phyloP scores from a whole-genome alignment of 495 filamentous ascomycete species.

The Stereocaulon alpinum region DNA sequence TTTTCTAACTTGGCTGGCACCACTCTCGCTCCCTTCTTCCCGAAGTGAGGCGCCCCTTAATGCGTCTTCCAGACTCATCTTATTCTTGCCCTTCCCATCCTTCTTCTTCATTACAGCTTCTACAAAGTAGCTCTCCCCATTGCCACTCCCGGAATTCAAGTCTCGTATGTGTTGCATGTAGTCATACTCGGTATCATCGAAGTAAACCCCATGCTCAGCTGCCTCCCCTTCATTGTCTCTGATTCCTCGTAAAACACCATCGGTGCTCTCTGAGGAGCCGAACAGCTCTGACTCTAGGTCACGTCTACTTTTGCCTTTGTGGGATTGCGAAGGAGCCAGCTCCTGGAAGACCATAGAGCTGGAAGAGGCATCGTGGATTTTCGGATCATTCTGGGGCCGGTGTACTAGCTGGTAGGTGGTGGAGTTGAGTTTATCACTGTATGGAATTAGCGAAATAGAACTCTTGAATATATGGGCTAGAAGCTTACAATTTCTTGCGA shows the following conservation, averaged over 20 bases:
- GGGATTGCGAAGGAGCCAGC: conserved; percentile 33
- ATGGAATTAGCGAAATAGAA: conserved; percentile 15
- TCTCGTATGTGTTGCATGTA: conserved; percentile 99
- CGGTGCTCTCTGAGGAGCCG: conserved; percentile 32
- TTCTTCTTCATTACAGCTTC: conserved; percentile 50
- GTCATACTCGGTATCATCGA: conserved; percentile 83
- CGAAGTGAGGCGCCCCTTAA: conserved; percentile 55
- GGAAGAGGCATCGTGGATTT: conserved; percentile 67
- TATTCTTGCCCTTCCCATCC: conserved; percentile 54
- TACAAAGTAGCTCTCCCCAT: conserved; percentile 61
- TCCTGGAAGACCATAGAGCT: conserved; percentile 23
- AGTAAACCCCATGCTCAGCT: conserved; percentile 85
- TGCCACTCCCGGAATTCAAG: conserved; percentile 49
- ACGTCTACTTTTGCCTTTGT: conserved; percentile 52
- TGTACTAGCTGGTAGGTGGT: conserved; percentile 88
- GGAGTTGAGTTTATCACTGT: conserved; percentile 87
- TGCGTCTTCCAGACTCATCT: conserved; percentile 77
- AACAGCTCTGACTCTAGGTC: conserved; percentile 76
- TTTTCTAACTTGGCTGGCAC: conserved; percentile 15
- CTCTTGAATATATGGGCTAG: neutral
- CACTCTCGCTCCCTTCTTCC: conserved; percentile 41
- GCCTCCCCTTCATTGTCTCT: conserved; percentile 92
- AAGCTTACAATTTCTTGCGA: conserved; percentile 78
- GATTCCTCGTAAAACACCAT: conserved; percentile 30
- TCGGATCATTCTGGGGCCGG: conserved; percentile 91